phyloP scores from a whole-genome alignment of 2,329 filamentous ascomycete species.

The Fusarium bactridioides region DNA sequence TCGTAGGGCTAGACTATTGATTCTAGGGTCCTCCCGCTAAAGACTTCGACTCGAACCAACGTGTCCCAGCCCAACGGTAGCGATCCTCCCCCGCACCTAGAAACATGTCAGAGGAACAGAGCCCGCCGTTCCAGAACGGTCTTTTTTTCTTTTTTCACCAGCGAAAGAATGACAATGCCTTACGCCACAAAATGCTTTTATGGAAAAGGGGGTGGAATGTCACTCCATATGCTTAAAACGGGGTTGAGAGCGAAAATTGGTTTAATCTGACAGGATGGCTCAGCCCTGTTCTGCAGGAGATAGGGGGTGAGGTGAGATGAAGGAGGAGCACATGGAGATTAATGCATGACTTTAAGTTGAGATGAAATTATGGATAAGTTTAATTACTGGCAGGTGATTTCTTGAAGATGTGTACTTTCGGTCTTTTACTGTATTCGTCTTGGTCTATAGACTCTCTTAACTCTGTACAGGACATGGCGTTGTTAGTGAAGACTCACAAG shows the following conservation, averaged over 20 bases:
- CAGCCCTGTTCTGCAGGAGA: not conserved
- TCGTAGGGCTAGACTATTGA: not conserved
- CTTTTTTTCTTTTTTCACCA: not conserved
- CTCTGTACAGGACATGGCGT: not conserved
- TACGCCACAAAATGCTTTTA: constrained; percentile 5
- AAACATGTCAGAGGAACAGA: not conserved
- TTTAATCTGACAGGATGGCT: not conserved
- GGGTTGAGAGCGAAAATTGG: constrained; percentile 1
- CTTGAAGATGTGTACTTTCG: not conserved
- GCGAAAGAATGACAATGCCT: not conserved
- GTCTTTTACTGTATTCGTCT: not conserved
- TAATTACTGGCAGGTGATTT: not conserved
- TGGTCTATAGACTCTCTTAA: no score
- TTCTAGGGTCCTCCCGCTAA: not conserved
- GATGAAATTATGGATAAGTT: not conserved
- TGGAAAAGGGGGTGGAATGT: constrained; percentile 2
- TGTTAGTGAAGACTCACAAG: not conserved
- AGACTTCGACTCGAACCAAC: not conserved
- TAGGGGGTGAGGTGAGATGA: not conserved
- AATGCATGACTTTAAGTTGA: not conserved
- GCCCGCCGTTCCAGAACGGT: constrained; percentile 6
- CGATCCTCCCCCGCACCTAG: not conserved
- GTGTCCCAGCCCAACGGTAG: not conserved
- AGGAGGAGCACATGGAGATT: not conserved
- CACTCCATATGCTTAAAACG: constrained; percentile 23